Evolutionary conservation across 371 early-diverging fungal species (phyloP).

Genomic region (Umbelopsis sp.): DNA sequence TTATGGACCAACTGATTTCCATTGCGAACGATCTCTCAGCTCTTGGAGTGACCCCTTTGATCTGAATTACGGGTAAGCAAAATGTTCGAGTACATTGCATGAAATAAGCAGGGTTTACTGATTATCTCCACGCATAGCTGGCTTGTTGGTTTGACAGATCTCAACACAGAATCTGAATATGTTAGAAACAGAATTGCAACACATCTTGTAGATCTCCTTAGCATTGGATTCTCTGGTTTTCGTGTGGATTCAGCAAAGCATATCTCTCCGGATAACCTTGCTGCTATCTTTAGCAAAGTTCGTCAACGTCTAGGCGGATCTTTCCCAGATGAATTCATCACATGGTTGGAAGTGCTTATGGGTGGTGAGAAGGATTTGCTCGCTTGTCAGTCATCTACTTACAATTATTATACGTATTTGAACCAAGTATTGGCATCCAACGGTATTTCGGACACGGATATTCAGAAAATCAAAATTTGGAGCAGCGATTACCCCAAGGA

Average conservation of each 20-base stretch:
- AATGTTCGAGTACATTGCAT: not conserved
- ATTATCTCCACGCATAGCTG: not conserved
- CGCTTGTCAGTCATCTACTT: not conserved
- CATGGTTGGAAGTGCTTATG: constrained; percentile 2
- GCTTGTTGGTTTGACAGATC: constrained; percentile 6
- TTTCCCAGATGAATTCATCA: not conserved
- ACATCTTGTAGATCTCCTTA: not conserved
- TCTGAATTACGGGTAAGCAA: not conserved
- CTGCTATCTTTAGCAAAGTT: not conserved
- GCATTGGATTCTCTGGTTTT: constrained; percentile 8
- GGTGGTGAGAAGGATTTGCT: constrained; percentile 12
- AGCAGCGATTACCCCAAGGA: constrained; percentile 9
- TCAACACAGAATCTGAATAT: constrained; percentile 6
- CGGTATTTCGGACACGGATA: not conserved
- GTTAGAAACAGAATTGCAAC: not conserved
- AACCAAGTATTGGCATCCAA: constrained; percentile 4
- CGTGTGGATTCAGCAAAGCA: constrained; percentile 4
- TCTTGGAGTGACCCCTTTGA: constrained; percentile 5
- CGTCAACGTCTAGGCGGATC: not conserved
- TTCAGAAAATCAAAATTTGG: constrained; percentile 11
- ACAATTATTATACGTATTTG: constrained; percentile 4
- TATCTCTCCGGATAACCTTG: constrained; percentile 3
- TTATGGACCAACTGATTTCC: constrained; percentile 5
- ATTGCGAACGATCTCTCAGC: constrained; percentile 8
- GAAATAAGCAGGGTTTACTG: not conserved